These are phyloP conservation scores for Huntiella omanensis DNA, from an alignment of 2,329 filamentous ascomycete genomes.

Conservation along the genomic window DNA sequence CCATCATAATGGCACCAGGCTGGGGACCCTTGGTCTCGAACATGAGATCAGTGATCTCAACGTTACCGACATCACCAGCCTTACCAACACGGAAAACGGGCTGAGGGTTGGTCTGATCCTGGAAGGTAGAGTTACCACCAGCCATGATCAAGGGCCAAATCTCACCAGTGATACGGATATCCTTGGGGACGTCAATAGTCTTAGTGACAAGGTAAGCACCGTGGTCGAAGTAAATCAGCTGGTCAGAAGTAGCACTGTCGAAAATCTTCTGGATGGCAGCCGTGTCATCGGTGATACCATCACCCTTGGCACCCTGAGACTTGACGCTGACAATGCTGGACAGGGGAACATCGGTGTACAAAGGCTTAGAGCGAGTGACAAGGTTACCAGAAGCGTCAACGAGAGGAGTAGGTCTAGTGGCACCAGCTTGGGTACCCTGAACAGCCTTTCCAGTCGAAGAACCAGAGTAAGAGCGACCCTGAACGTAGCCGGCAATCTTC, in stretches of 20 bases:
- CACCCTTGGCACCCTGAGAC: constrained; percentile 64
- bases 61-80: constrained; percentile 53
- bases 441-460: constrained; percentile 28
- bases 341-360: constrained; percentile 54
- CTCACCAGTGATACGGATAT: constrained; percentile 77
- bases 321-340: constrained; percentile 69
- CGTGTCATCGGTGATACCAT: constrained; percentile 77
- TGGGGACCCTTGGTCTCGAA: constrained; percentile 69
- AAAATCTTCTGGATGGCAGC: constrained; percentile 63
- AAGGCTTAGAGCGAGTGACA: constrained; percentile 73
- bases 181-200: constrained; percentile 55
- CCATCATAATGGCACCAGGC: constrained; percentile 73
- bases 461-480: constrained; percentile 55
- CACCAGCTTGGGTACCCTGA: constrained; percentile 35
- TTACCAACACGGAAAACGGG: constrained; percentile 76
- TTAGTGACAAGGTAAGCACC: constrained; percentile 53
- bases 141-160: constrained; percentile 85
- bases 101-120: constrained; percentile 54
- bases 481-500: constrained; percentile 53
- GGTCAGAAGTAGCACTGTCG: constrained; percentile 41
- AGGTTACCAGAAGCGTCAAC: constrained; percentile 45
- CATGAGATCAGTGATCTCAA: constrained; percentile 78
- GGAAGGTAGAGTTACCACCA: constrained; percentile 50
- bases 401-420: constrained; percentile 46
- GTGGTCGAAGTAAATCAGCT: constrained; percentile 58